Evolutionary conservation across 1,139 yeast species (phyloP).

Genomic region (Sugiyamaella paludigena): DNA sequence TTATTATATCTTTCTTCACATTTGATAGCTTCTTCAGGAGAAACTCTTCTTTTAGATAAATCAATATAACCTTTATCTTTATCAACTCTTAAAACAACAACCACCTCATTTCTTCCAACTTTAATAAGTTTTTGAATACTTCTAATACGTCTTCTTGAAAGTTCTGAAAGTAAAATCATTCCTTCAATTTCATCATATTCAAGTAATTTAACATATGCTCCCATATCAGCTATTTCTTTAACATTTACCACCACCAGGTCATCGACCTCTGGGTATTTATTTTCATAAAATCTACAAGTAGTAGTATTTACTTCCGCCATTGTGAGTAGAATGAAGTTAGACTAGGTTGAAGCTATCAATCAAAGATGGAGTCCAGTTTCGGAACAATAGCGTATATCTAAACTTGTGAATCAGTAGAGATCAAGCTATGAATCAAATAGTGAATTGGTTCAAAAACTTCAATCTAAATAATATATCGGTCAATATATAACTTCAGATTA

Average conservation of each 20-base stretch:
- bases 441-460: too few relatives aligned
- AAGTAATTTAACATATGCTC: constrained; percentile 90
- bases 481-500: too few relatives aligned
- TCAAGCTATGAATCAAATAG: too few relatives aligned
- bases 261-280: constrained; percentile 97
- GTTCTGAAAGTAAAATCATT: constrained; percentile 93
- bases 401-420: too few relatives aligned
- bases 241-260: constrained; percentile 99
- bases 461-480: too few relatives aligned
- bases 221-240: constrained; percentile 97
- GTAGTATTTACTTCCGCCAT: constrained; percentile 56
- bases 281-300: constrained; percentile 94
- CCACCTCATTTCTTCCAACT: constrained; percentile 98
- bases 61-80: constrained; percentile 98
- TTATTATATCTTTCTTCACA: constrained; percentile 98
- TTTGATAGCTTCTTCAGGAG: constrained; percentile 95
- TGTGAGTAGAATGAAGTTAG: not conserved
- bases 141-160: constrained; percentile 97
- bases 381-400: too few relatives aligned
- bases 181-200: constrained; percentile 99
- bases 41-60: constrained; percentile 94
- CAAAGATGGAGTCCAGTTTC: too few relatives aligned
- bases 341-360: not conserved
- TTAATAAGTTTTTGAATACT: constrained; percentile 95
- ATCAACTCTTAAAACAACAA: constrained; percentile 97